Evolutionary conservation across 257 asterid species (phyloP), one percentile per base, ranked within the genome.

Genomic region (Plectranthus barbatus): DNA sequence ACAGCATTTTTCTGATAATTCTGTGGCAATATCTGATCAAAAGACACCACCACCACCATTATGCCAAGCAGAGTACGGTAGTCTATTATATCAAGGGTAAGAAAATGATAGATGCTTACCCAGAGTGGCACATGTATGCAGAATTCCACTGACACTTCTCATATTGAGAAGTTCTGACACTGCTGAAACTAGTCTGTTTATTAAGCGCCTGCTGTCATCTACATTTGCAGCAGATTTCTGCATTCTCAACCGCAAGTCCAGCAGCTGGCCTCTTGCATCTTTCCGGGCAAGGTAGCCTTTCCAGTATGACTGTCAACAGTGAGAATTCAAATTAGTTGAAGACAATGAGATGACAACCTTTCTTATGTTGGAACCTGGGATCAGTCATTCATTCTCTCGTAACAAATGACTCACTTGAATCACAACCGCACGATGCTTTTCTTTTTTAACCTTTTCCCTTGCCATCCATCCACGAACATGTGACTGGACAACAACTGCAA

Each of bases 191-290:
- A 90, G 96, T 69, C 99, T 78, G 84, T 93, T 93, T 72, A 93
- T 87, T 70, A 93, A 53, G 55, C 96, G 95, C 83, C 68, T 78
- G 71, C 86, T 82, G 54, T 93, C 95, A 58, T 85, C 94, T 34
- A 90, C 80, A 70, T 93, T 90, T 58, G 95, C 84, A 63, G 99
- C 99, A 69, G 97, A 80, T 67, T 80, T 80, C 66, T 93, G 90
- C 83, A 93, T 77, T 74, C 95, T 79, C 78, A 67, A 66, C 40
- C 96, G 87, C 73, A 93, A 67, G 49, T 93, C 92, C 39, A 47
- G 72, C 65, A 93, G 74, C 72, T 87, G 87, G 44, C 50, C 88
- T 76, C 72, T 82, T 11, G 94, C 75, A 15, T 81, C 72, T 79
- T 87, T 90, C 39, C 99, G 78, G 29, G 93, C 92, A 67, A 80